These are phyloP conservation scores for Phylloporus sp. DNA, from an alignment of 768 basidiomycete species.

Conservation along the genomic window DNA sequence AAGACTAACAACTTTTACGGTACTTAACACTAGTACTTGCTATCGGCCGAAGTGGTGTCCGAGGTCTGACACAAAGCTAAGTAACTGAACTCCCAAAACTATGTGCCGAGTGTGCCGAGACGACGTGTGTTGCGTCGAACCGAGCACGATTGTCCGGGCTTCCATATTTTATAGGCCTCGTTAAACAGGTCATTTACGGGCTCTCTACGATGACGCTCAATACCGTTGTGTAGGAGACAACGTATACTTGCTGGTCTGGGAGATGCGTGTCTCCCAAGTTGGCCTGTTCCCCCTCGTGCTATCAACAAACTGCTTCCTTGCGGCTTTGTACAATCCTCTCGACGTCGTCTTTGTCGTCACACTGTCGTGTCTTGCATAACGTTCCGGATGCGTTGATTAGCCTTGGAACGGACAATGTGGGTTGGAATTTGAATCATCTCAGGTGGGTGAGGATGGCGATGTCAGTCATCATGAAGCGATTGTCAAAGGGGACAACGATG, in stretches of 20 bases:
- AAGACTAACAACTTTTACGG: no score
- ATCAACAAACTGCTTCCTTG: slow-evolving; percentile 20
- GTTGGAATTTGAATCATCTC: slow-evolving; percentile 31
- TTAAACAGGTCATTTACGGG: no score
- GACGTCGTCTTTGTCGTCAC: slow-evolving; percentile 4
- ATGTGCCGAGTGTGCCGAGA: no score
- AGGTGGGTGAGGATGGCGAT: slow-evolving; percentile 31
- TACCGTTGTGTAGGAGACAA: slow-evolving; percentile 20
- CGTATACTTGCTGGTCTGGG: slow-evolving; percentile 23
- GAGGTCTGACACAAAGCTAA: no score
- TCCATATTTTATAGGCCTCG: no score
- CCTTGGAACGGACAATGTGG: slow-evolving; percentile 36
- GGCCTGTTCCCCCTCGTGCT: slow-evolving; percentile 12
- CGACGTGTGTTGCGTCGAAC: no score
- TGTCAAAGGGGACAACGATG: slow-evolving; percentile 30
- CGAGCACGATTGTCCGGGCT: no score
- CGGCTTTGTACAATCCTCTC: slow-evolving; percentile 5
- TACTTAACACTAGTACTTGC: no score
- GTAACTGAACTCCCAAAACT: no score
- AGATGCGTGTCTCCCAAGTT: slow-evolving; percentile 18
- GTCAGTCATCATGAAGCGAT: slow-evolving; percentile 33
- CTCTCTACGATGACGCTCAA: no score
- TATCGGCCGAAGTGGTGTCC: no score
- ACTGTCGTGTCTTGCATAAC: slow-evolving; percentile 17
- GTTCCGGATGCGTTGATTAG: slow-evolving; percentile 29